Percentiles rank a stretch among this genome's conserved stretches.
phyloP scores from a whole-genome alignment of 192 early-diverging fungal genomes.

The Coemansia sp. region DNA sequence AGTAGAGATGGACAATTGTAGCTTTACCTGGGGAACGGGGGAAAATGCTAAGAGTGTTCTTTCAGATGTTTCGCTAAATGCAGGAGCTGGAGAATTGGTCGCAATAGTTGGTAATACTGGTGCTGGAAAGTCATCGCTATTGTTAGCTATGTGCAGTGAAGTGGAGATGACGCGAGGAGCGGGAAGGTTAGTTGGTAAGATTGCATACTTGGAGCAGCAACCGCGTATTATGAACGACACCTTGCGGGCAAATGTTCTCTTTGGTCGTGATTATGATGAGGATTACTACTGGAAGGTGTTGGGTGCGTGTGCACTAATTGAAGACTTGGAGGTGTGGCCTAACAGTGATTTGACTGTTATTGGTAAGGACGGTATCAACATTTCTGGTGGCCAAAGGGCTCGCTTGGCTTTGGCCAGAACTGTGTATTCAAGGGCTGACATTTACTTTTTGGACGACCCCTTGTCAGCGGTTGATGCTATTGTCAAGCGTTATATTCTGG shows the following conservation, averaged over 20 bases:
- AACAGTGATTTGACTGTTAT: slow-evolving; percentile 73
- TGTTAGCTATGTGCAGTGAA: slow-evolving; percentile 64
- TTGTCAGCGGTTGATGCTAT: slow-evolving; percentile 71
- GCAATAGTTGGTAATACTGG: slow-evolving; percentile 66
- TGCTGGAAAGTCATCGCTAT: slow-evolving; percentile 66
- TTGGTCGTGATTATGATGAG: slow-evolving; percentile 68
- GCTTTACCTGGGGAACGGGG: slow-evolving; percentile 19
- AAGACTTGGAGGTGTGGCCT: slow-evolving; percentile 67
- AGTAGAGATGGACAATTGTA: slow-evolving; percentile 18
- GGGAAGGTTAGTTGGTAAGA: slow-evolving; percentile 22
- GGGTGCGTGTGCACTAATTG: slow-evolving; percentile 63
- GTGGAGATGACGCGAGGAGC: slow-evolving; percentile 43
- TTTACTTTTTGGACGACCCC: slow-evolving; percentile 74
- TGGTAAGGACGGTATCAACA: slow-evolving; percentile 71
- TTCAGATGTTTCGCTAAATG: slow-evolving; percentile 5
- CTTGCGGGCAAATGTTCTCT: slow-evolving; percentile 80
- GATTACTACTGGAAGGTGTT: slow-evolving; percentile 64
- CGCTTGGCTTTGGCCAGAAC: slow-evolving; percentile 68
- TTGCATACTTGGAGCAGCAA: slow-evolving; percentile 38
- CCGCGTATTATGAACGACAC: slow-evolving; percentile 57
- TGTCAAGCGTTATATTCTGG: slow-evolving; percentile 67
- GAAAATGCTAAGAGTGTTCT: not conserved
- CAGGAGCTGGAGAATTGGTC: too few relatives aligned
- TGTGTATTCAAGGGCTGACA: slow-evolving; percentile 70
- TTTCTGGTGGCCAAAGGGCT: slow-evolving; percentile 74